These are phyloP conservation scores for Clarireedia sp. DNA, from an alignment of 2,329 filamentous ascomycete species.

Conservation along the genomic window DNA sequence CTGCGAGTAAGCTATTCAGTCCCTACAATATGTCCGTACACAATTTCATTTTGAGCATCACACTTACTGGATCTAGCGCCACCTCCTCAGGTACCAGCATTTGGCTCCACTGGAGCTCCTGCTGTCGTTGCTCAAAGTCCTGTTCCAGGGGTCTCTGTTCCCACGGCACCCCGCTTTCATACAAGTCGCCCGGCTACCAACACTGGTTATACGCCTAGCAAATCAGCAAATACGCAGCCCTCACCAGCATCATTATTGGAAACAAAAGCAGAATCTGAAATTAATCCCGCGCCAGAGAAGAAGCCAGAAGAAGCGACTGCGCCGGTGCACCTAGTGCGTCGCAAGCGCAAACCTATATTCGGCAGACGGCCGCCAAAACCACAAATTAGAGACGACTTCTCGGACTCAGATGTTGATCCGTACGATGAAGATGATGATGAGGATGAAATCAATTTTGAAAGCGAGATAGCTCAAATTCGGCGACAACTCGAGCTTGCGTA, in stretches of 20 bases:
- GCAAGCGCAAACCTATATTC: conserved; percentile 15
- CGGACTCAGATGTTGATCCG: conserved; percentile 26
- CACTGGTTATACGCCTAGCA: not conserved
- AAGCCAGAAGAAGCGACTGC: not conserved
- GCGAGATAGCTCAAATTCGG: conserved; percentile 24
- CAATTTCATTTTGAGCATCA: not conserved
- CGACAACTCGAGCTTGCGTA: conserved; percentile 16
- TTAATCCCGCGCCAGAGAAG: not conserved
- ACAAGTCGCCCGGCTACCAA: not conserved
- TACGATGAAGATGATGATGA: conserved; percentile 25
- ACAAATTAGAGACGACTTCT: conserved; percentile 11
- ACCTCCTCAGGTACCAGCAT: conserved; percentile 47
- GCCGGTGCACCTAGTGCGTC: not conserved
- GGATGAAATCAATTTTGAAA: conserved; percentile 26
- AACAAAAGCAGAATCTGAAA: not conserved
- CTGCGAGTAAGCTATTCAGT: conserved; percentile 31
- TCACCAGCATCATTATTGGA: not conserved
- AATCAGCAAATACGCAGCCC: not conserved
- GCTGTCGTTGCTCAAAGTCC: conserved; percentile 10
- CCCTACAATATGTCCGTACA: not conserved
- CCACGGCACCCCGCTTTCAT: conserved; percentile 22
- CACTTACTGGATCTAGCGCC: conserved; percentile 28
- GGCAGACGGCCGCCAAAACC: conserved; percentile 15
- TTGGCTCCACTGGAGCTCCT: conserved; percentile 32
- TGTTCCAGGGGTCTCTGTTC: conserved; percentile 22